phyloP scores from a whole-genome alignment of 2,329 filamentous ascomycete genomes.

The Gaeumannomyces sp. region DNA sequence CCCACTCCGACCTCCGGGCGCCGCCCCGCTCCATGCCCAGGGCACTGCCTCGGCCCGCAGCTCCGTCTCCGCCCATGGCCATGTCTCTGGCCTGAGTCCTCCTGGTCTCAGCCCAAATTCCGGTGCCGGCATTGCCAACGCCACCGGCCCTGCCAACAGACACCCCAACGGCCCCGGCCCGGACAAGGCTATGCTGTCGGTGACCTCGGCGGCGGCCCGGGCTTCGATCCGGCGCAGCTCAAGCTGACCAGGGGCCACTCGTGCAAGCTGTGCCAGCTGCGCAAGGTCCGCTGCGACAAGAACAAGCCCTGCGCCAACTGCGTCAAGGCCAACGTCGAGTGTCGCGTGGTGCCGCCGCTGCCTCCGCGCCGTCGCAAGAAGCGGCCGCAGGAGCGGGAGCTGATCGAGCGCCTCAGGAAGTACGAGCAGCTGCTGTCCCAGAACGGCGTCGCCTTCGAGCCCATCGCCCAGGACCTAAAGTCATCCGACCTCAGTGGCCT shows the following conservation, averaged over 20 bases:
- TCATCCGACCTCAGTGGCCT: conserved; percentile 23
- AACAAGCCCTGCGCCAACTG: conserved; percentile 67
- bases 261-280: conserved; percentile 69
- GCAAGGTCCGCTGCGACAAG: conserved; percentile 70
- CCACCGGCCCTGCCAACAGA: background rate
- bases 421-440: conserved; percentile 63
- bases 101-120: conserved; percentile 6
- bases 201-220: conserved; percentile 20
- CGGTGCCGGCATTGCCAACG: background rate
- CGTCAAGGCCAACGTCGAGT: conserved; percentile 55
- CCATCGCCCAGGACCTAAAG: conserved; percentile 49
- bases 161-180: background rate
- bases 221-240: conserved; percentile 36
- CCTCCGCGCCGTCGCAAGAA: conserved; percentile 54
- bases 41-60: conserved; percentile 1
- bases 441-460: conserved; percentile 63
- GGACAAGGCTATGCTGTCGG: conserved; percentile 17
- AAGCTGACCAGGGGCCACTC: conserved; percentile 55
- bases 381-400: conserved; percentile 62
- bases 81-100: background rate
- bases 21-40: conserved; percentile 3
- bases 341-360: conserved; percentile 50
- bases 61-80: conserved; percentile 3
- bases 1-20: conserved; percentile 7
- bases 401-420: conserved; percentile 61